Conservation (phyloP, 352 stramenopile species). For the Phytophthora pseudosyringae region DNA sequence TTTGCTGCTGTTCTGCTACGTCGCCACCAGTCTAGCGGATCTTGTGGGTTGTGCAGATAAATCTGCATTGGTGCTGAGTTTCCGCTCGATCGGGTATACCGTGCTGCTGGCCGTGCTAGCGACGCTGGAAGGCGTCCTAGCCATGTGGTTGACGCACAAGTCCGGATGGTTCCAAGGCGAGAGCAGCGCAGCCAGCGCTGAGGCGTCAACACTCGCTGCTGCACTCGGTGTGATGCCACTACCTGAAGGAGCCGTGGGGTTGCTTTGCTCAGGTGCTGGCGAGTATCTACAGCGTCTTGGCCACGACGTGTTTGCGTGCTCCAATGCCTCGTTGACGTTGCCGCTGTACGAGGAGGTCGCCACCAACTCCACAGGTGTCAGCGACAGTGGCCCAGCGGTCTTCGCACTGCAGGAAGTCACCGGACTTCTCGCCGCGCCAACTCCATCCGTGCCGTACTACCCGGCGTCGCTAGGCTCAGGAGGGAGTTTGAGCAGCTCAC, state of each 20-base stretch:
- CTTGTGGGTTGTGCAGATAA: constrained; percentile 52
- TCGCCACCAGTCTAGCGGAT: constrained; percentile 49
- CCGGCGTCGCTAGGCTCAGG: constrained; percentile 22
- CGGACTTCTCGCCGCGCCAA: constrained; percentile 18
- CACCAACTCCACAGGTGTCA: constrained; percentile 25
- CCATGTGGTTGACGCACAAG: constrained; percentile 37
- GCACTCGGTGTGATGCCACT: constrained; percentile 29
- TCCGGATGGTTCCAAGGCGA: constrained; percentile 35
- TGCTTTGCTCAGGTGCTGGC: constrained; percentile 41
- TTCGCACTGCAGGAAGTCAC: constrained; percentile 46
- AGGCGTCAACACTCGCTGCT: constrained; percentile 18
- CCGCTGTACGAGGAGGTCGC: constrained; percentile 41
- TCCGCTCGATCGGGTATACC: constrained; percentile 42
- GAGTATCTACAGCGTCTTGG: constrained; percentile 49
- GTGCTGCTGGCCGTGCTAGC: constrained; percentile 41
- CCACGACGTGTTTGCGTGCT: constrained; percentile 44
- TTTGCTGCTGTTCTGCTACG: constrained; percentile 56
- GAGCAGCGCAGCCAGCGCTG: not conserved
- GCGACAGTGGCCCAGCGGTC: constrained; percentile 31
- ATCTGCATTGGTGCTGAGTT: constrained; percentile 36
- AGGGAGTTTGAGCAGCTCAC: constrained; percentile 4
- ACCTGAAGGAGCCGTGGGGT: constrained; percentile 39
- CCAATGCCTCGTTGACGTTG: constrained; percentile 49
- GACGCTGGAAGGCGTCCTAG: constrained; percentile 42
- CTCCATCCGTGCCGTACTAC: constrained; percentile 30